Evolutionary conservation across 805 yeast species (phyloP), one percentile per base, ranked within the genome.

Genomic region (Candida boleticola): DNA sequence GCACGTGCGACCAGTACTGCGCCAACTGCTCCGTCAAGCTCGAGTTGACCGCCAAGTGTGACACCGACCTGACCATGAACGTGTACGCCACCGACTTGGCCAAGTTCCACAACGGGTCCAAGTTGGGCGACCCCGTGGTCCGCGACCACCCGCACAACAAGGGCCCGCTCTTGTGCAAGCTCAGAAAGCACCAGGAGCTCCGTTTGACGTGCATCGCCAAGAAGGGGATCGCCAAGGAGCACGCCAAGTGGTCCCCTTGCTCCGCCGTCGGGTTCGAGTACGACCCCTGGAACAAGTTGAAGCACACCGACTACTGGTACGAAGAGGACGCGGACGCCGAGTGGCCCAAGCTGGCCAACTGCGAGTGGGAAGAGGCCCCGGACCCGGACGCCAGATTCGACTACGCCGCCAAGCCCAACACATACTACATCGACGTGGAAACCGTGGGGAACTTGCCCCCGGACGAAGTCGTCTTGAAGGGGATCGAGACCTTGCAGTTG

Each of bases 241-340:
- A 93, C 60, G 97, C 99, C 38, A 93, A 93, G 60, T 93, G 99
- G 99, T 83, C 93, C 5, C 97, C 99, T 10, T 85, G 95, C 51
- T 78, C 97, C 0, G 98, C 98, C 18, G 79, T 92, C 42, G 97
- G 95, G 16, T 92, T 92, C 56, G 99, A 92, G 64, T 92, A 92
- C 59, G 99, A 92, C 58, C 99, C 99, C n/a, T 92, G 96, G 95
- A 93, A 93, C 67, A 93, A 92, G 66, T 75, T 93, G 55, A 84
- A 86, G 60, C 99, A 93, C 62, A 93, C 99, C 0, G 96, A 89
- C 54, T 87, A 79, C 59, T 93, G 99, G 99, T 88, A 85, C 61
- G 99, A 93, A 66, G 92, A 82, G 48, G 85, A 82, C 58, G 85
- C 87, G 26, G 88, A 80, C 30, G 78, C 74, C 36, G 99, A 93